Conservation (phyloP, 768 basidiomycete species). For the Asterophora parasitica region DNA sequence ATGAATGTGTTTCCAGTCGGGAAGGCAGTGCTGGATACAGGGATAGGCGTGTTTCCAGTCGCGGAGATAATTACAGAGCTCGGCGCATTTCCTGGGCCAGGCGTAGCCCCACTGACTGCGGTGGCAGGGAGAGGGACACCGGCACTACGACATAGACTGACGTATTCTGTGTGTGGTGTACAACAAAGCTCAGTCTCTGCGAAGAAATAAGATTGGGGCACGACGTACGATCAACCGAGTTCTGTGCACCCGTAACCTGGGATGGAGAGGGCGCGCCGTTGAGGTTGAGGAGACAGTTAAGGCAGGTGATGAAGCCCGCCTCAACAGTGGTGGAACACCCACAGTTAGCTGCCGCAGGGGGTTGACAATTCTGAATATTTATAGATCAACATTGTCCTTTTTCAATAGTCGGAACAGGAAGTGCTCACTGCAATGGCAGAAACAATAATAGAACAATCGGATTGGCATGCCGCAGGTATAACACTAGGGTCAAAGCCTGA, state of each 20-base stretch:
- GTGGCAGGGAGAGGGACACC: slow-evolving; percentile 12
- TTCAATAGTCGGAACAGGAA: background rate
- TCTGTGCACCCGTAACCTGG: background rate
- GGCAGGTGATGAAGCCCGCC: slow-evolving; percentile 7
- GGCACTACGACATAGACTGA: slow-evolving; percentile 4
- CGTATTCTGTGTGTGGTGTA: background rate
- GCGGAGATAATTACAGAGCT: background rate
- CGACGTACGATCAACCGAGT: slow-evolving; percentile 7
- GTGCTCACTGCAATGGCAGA: slow-evolving; percentile 3
- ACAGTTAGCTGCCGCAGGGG: background rate
- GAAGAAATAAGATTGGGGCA: background rate
- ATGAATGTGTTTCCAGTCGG: no score
- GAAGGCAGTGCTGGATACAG: background rate
- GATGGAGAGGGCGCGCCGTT: background rate
- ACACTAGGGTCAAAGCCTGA: slow-evolving; percentile 5
- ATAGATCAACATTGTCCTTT: no score
- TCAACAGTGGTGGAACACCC: slow-evolving; percentile 9
- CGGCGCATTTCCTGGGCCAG: background rate
- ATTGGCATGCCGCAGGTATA: slow-evolving; percentile 1
- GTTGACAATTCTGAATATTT: slow-evolving; percentile 2
- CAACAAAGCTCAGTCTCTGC: background rate
- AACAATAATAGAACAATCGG: background rate
- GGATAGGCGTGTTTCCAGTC: background rate
- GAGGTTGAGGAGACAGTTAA: slow-evolving; percentile 10
- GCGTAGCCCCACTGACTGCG: slow-evolving; percentile 8